phyloP scores from a whole-genome alignment of 257 asterid species.

The Solanum neorickii region DNA sequence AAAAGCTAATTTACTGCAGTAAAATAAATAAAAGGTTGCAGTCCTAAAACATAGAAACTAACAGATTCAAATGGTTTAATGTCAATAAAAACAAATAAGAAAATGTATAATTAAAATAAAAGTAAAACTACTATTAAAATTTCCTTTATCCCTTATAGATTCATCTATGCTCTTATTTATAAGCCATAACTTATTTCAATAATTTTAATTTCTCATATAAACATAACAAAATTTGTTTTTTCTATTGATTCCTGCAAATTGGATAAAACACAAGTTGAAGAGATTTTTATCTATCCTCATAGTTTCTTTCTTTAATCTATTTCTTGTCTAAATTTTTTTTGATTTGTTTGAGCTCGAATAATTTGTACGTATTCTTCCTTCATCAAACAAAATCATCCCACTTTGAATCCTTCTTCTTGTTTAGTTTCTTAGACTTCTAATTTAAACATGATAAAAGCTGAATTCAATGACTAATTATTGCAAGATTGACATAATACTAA shows the following conservation, averaged over 20 bases:
- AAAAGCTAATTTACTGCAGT: too few species aligned
- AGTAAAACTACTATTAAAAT: too few species aligned
- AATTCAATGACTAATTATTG: background rate
- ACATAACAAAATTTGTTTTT: background rate
- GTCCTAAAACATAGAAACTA: too few species aligned
- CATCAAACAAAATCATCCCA: too few species aligned
- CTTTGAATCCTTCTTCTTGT: too few species aligned
- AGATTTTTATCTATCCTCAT: background rate
- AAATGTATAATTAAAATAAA: too few species aligned
- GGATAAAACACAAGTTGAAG: background rate
- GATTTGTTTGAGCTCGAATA: background rate
- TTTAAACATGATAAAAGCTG: too few species aligned
- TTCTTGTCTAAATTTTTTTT: background rate
- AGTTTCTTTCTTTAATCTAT: background rate
- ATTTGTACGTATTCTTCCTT: background rate
- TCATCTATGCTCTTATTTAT: background rate
- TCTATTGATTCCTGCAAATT: background rate
- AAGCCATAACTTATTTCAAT: background rate
- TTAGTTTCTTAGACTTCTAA: too few species aligned
- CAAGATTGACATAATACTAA: background rate
- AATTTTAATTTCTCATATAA: background rate
- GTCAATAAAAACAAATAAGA: too few species aligned
- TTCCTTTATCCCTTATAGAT: background rate
- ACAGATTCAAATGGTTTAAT: too few species aligned
- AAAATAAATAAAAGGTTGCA: too few species aligned